phyloP scores from a whole-genome alignment of 495 filamentous ascomycete species.

The Haplographium delicatum region DNA sequence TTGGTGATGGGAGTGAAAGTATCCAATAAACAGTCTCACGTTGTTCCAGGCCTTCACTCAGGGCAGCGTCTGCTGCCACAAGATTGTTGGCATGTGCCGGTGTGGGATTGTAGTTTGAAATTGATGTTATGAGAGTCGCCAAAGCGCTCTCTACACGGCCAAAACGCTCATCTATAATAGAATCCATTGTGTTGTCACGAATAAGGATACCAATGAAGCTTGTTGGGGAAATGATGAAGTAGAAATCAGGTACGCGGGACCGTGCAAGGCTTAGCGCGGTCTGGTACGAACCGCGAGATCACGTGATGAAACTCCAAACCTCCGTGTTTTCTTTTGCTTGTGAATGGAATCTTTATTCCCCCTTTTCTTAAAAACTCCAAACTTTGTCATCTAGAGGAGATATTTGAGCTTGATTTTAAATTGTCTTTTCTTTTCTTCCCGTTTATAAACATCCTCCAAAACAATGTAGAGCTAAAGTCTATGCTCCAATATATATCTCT shows the following conservation, averaged over 20 bases:
- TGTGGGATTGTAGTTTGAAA: conserved; percentile 72
- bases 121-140: conserved; percentile 62
- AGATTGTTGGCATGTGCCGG: conserved; percentile 57
- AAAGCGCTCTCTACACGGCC: conserved; percentile 65
- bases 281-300: neutral
- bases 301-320: neutral
- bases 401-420: no score
- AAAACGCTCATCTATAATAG: conserved; percentile 53
- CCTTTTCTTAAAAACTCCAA: no score
- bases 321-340: no score
- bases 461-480: no score
- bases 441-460: no score
- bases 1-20: neutral
- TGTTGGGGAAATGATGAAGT: neutral
- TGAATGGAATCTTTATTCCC: no score
- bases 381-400: no score
- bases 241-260: neutral
- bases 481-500: no score
- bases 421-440: no score
- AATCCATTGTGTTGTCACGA: conserved; percentile 44
- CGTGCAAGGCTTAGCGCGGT: neutral
- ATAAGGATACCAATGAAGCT: neutral
- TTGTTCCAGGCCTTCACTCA: conserved; percentile 53
- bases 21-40: conserved; percentile 30
- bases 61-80: conserved; percentile 59